Conservation (phyloP, 768 basidiomycete genomes). For the Amanita jacksonii region DNA sequence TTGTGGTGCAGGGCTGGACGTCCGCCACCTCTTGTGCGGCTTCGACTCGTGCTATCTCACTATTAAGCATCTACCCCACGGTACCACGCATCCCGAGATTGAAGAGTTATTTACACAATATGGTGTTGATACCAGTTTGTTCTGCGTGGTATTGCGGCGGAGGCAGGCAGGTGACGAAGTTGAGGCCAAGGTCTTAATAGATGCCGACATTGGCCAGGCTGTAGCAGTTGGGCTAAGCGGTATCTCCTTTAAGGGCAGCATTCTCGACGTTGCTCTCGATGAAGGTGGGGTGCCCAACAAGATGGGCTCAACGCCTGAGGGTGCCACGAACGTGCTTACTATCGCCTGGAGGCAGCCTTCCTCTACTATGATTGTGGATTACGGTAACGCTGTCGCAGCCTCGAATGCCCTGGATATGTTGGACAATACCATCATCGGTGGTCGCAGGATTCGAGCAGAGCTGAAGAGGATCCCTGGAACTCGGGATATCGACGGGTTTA, state of each 20-base stretch:
- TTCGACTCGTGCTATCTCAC: conserved; percentile 11
- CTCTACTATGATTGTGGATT: conserved; percentile 34
- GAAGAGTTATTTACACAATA: conserved; percentile 9
- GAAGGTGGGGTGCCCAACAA: conserved; percentile 28
- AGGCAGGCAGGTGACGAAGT: conserved; percentile 17
- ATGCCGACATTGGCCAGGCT: conserved; percentile 28
- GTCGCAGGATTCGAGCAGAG: conserved; percentile 36
- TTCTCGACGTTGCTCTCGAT: conserved; percentile 31
- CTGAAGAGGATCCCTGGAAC: conserved; percentile 22
- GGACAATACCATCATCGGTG: conserved; percentile 24
- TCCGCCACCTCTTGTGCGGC: conserved; percentile 10
- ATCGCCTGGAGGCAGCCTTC: conserved; percentile 46
- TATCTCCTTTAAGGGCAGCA: conserved; percentile 28
- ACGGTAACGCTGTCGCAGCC: conserved; percentile 23
- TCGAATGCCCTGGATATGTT: conserved; percentile 25
- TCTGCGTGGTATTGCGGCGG: conserved; percentile 27
- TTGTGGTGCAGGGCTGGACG: conserved; percentile 15
- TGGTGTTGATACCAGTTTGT: conserved; percentile 20
- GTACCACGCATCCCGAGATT: conserved; percentile 10
- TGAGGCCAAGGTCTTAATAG: conserved; percentile 36
- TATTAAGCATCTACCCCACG: conserved; percentile 11
- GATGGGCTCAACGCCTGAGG: conserved; percentile 27
- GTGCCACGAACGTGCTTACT: conserved; percentile 29
- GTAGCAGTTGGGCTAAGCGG: conserved; percentile 38
- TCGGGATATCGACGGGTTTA: too few relatives aligned